These are phyloP conservation scores for Hansenula lynferdii DNA, from an alignment of 1,139 yeast species.

Conservation along the genomic window DNA sequence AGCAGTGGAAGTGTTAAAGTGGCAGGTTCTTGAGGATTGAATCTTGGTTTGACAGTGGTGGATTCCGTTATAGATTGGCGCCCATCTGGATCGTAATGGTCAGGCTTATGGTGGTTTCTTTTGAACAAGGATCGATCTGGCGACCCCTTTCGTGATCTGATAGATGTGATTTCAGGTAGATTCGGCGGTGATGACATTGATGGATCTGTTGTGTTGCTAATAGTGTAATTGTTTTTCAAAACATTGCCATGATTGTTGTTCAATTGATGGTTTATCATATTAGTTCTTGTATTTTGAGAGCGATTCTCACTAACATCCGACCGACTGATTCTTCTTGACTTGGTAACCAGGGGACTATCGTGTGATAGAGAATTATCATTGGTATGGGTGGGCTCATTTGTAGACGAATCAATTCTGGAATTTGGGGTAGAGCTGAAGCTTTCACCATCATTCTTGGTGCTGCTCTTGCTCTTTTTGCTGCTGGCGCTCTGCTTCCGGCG, in stretches of 20 bases:
- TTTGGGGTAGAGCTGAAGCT: background rate
- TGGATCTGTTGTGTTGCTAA: no score
- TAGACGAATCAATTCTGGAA: background rate
- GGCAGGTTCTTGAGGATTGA: background rate
- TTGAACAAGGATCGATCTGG: background rate
- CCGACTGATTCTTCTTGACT: background rate
- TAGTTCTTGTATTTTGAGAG: no score
- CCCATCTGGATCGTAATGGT: background rate
- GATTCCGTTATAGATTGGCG: no score
- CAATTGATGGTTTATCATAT: no score
- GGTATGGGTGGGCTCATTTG: background rate
- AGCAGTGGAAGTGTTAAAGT: background rate
- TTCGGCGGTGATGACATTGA: background rate
- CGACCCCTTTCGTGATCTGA: conserved; percentile 3
- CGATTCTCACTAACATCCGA: no score
- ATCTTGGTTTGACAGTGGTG: no score
- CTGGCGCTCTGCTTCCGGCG: background rate
- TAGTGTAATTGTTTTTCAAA: no score
- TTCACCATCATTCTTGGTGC: background rate
- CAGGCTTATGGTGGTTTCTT: background rate
- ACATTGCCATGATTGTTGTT: no score
- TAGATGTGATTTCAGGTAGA: conserved; percentile 7
- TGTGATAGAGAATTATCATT: background rate
- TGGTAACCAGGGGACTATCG: background rate
- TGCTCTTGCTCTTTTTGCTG: background rate